These are phyloP conservation scores for Cystofilobasidium bisporidii DNA, from an alignment of 768 basidiomycete genomes.

Conservation along the genomic window DNA sequence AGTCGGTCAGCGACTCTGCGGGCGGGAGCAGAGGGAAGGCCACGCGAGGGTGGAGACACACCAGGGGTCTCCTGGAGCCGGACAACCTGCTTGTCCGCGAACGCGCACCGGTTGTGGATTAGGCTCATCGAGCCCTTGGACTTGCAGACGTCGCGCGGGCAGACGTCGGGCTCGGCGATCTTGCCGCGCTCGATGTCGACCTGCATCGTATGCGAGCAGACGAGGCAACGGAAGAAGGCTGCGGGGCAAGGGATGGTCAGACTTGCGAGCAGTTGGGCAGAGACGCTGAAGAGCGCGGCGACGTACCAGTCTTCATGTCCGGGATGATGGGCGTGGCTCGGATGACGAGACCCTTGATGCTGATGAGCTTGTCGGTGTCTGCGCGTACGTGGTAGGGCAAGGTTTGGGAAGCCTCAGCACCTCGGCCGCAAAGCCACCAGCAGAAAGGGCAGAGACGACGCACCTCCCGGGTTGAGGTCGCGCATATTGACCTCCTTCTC, in stretches of 20 bases:
- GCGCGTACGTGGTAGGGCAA: not conserved
- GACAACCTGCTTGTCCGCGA: conserved; percentile 90
- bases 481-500: conserved; percentile 71
- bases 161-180: conserved; percentile 82
- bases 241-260: conserved; percentile 32
- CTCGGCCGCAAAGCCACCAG: not conserved
- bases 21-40: not conserved
- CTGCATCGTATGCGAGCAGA: conserved; percentile 92
- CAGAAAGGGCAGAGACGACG: conserved; percentile 1
- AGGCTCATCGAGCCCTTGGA: conserved; percentile 83
- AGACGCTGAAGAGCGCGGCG: too few relatives aligned
- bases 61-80: conserved; percentile 87
- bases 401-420: too few relatives aligned
- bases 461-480: conserved; percentile 84
- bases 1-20: not conserved
- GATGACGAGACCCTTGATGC: conserved; percentile 92
- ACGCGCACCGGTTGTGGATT: conserved; percentile 93
- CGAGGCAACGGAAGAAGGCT: conserved; percentile 94
- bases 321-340: conserved; percentile 95
- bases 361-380: conserved; percentile 98
- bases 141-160: conserved; percentile 86
- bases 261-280: too few relatives aligned
- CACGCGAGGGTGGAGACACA: conserved; percentile 26
- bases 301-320: conserved; percentile 74
- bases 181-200: conserved; percentile 97